Conservation (phyloP, 352 stramenopile species). For the Thraustochytrium sp. region DNA sequence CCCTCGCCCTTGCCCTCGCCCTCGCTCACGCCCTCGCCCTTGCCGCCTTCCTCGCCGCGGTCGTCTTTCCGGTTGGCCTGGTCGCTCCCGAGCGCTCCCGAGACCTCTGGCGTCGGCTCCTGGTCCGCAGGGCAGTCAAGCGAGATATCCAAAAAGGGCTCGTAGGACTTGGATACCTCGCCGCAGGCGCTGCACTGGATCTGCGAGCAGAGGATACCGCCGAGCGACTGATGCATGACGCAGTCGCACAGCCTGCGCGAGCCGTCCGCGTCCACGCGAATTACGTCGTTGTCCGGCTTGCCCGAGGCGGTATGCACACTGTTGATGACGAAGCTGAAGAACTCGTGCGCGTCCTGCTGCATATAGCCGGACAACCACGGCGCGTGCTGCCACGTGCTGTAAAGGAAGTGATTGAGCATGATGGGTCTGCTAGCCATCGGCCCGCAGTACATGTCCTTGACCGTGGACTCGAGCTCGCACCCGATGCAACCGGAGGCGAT, state of each 20-base stretch:
- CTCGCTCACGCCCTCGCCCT: background rate
- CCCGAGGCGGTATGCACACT: background rate
- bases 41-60: background rate
- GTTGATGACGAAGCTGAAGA: conserved; percentile 34
- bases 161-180: conserved; percentile 20
- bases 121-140: conserved; percentile 18
- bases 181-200: conserved; percentile 31
- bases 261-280: background rate
- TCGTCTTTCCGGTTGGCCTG: background rate
- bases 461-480: conserved; percentile 18
- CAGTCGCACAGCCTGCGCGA: background rate
- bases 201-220: conserved; percentile 28
- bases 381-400: conserved; percentile 27
- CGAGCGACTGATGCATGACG: conserved; percentile 23
- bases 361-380: conserved; percentile 29
- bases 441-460: conserved; percentile 36
- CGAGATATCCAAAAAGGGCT: conserved; percentile 30
- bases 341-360: conserved; percentile 42
- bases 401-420: conserved; percentile 37
- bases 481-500: conserved; percentile 17
- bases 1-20: background rate
- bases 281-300: background rate
- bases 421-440: background rate
- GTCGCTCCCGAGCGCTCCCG: background rate
- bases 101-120: background rate